phyloP scores from a whole-genome alignment of 352 stramenopile species.

The Globisporangium abappressorium region DNA sequence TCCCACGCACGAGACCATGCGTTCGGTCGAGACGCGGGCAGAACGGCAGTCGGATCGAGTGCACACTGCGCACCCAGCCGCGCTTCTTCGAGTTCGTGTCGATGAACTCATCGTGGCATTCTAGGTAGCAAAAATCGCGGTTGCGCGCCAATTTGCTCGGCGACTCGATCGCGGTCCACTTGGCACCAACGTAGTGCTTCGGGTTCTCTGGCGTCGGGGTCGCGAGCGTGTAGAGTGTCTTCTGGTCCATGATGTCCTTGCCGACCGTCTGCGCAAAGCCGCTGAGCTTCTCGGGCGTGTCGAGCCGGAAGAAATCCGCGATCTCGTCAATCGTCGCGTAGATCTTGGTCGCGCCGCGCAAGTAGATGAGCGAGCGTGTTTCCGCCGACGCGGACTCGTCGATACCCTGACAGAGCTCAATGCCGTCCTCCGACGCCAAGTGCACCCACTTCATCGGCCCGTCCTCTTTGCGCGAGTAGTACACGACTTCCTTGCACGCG shows the following conservation, averaged over 20 bases:
- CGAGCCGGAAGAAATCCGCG: slow-evolving; percentile 76
- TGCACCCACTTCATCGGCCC: slow-evolving; percentile 81
- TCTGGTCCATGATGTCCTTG: slow-evolving; percentile 77
- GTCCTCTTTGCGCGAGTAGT: slow-evolving; percentile 64
- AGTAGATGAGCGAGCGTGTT: slow-evolving; percentile 46
- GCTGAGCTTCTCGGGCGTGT: slow-evolving; percentile 65
- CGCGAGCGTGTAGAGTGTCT: slow-evolving; percentile 68
- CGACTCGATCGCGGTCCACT: slow-evolving; percentile 80
- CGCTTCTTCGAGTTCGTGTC: slow-evolving; percentile 62
- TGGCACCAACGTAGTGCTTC: slow-evolving; percentile 80
- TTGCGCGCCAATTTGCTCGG: slow-evolving; percentile 70
- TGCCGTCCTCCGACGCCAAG: slow-evolving; percentile 59
- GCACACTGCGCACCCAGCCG: slow-evolving; percentile 74
- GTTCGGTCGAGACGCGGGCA: slow-evolving; percentile 56
- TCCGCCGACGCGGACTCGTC: slow-evolving; percentile 30
- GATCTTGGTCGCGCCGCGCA: slow-evolving; percentile 65
- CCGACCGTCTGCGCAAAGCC: slow-evolving; percentile 71
- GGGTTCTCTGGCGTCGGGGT: slow-evolving; percentile 65
- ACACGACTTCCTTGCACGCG: slow-evolving; percentile 84
- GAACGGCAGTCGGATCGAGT: slow-evolving; percentile 76
- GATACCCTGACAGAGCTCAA: slow-evolving; percentile 76
- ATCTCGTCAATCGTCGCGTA: slow-evolving; percentile 80
- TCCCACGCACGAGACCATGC: slow-evolving; percentile 63
- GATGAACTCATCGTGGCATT: slow-evolving; percentile 84
- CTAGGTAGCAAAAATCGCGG: slow-evolving; percentile 83